These are phyloP conservation scores for Xerocomellus chrysenteron DNA, from an alignment of 768 basidiomycete species.

Conservation along the genomic window DNA sequence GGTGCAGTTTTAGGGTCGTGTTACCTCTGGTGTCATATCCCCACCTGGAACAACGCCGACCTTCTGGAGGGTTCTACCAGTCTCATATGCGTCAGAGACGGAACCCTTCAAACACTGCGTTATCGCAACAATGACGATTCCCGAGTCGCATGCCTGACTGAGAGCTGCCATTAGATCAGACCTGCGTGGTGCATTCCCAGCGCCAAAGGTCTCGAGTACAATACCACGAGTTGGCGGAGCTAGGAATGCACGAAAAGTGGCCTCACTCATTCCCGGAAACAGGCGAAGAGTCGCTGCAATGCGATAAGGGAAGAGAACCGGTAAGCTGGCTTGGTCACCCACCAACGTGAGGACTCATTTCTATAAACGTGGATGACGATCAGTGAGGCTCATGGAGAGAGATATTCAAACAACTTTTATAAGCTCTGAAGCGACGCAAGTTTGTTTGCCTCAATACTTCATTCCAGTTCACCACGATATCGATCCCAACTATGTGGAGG, in stretches of 20 bases:
- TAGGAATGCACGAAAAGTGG: conserved; percentile 75
- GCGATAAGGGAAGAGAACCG: conserved; percentile 14
- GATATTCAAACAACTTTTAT: conserved; percentile 54
- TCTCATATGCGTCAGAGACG: conserved; percentile 83
- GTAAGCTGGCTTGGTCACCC: conserved; percentile 25
- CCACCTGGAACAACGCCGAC: conserved; percentile 81
- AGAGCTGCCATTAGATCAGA: conserved; percentile 72
- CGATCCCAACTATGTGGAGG: conserved; percentile 70
- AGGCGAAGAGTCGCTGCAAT: conserved; percentile 73
- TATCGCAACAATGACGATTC: conserved; percentile 87
- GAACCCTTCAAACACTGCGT: conserved; percentile 87
- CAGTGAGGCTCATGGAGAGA: conserved; percentile 3
- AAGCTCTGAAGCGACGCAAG: conserved; percentile 73
- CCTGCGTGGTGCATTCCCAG: conserved; percentile 89
- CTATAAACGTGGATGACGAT: conserved; percentile 37
- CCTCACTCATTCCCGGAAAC: conserved; percentile 82
- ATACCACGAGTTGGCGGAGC: conserved; percentile 74
- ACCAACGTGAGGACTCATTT: conserved; percentile 82
- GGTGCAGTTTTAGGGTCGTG: background rate
- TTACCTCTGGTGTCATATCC: conserved; percentile 96
- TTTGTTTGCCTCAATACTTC: conserved; percentile 82
- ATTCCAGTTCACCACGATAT: conserved; percentile 87
- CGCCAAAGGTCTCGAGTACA: conserved; percentile 88
- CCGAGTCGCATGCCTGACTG: conserved; percentile 77
- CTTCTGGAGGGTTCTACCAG: conserved; percentile 65